Percentiles rank a stretch among this genome's conserved stretches.
Conservation (phyloP, 371 early-diverging fungal genomes). For the Mortierella polycephala region DNA sequence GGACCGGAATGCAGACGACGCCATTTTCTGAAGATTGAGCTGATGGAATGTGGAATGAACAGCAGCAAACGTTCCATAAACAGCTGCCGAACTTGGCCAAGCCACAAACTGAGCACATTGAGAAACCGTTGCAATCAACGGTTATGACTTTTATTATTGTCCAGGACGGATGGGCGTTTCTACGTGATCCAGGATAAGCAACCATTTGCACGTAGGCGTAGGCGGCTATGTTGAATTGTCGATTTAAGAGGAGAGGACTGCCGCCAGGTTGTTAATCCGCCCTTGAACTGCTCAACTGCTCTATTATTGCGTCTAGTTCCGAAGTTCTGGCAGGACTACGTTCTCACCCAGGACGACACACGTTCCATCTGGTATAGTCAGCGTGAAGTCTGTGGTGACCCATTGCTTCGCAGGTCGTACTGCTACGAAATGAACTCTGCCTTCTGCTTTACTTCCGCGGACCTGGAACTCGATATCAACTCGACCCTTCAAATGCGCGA, state of each 20-base stretch:
- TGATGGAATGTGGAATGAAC: neutral
- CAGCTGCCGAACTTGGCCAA: too few relatives aligned
- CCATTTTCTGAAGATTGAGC: neutral
- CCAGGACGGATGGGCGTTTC: too few relatives aligned
- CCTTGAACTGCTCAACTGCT: too few relatives aligned
- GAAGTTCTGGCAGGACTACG: conserved; percentile 26
- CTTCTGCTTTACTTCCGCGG: conserved; percentile 58
- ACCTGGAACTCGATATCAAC: conserved; percentile 70
- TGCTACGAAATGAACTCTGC: conserved; percentile 46
- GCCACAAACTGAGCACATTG: too few relatives aligned
- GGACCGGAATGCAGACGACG: conserved; percentile 44
- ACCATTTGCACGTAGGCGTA: too few relatives aligned
- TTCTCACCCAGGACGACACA: conserved; percentile 33
- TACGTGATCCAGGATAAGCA: too few relatives aligned
- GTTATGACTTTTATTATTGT: too few relatives aligned
- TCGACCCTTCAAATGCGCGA: conserved; percentile 76
- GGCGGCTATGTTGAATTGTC: too few relatives aligned
- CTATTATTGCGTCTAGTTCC: conserved; percentile 63
- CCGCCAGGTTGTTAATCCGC: too few relatives aligned
- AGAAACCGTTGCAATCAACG: too few relatives aligned
- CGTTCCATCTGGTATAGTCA: conserved; percentile 51
- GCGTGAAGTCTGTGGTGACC: conserved; percentile 48
- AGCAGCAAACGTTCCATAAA: neutral
- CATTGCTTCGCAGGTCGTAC: conserved; percentile 45
- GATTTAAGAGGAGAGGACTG: too few relatives aligned